These are phyloP conservation scores for Corylus heterophylla DNA, from an alignment of 306 rosid genomes.

Conservation along the genomic window DNA sequence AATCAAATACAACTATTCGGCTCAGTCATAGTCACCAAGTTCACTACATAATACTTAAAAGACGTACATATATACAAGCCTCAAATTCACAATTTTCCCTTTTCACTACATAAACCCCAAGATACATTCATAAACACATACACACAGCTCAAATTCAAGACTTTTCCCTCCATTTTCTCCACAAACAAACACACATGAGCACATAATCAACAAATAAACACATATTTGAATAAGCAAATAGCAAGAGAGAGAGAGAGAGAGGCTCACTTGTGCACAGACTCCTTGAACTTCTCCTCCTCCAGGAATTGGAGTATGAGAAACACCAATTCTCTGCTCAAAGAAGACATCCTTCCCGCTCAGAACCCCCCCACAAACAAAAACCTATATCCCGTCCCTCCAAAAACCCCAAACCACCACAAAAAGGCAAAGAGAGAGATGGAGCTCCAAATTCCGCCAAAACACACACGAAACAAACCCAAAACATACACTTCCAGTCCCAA, in stretches of 20 bases:
- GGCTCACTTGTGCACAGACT: conserved; percentile 69
- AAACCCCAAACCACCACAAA: neutral
- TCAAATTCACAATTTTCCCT: neutral
- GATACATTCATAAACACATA: neutral
- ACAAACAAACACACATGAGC: neutral
- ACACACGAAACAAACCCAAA: conserved; percentile 19
- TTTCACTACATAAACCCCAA: neutral
- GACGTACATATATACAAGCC: neutral
- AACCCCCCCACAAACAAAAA: conserved; percentile 20
- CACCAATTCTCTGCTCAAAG: conserved; percentile 87
- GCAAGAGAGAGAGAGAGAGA: neutral
- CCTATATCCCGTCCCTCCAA: conserved; percentile 1
- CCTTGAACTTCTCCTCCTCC: conserved; percentile 78
- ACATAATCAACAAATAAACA: neutral
- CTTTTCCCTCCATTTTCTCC: conserved; percentile 9
- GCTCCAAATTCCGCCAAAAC: conserved; percentile 27
- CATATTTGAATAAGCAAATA: neutral
- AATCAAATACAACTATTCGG: neutral
- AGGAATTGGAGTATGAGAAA: conserved; percentile 87
- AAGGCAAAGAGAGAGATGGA: neutral
- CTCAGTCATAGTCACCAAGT: neutral
- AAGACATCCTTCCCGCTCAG: conserved; percentile 46
- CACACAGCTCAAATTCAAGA: neutral
- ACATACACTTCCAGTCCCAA: conserved; percentile 19
- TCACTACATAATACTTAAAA: neutral